These are phyloP conservation scores for Neophaeococcomyces mojaviensis DNA, from an alignment of 2,329 filamentous ascomycete species.

Conservation along the genomic window DNA sequence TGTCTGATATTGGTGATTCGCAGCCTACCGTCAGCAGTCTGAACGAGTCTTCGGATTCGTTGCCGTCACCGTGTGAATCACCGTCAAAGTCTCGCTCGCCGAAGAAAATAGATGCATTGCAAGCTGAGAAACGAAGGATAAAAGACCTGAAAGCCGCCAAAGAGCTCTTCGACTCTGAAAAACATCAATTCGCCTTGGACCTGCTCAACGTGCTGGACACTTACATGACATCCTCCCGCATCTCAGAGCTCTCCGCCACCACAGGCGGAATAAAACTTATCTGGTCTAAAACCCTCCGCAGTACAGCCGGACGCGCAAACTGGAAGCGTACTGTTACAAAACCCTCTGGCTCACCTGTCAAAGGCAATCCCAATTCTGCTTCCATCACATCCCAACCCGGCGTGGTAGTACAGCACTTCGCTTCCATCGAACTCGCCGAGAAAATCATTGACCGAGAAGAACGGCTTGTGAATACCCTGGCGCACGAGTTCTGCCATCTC, in stretches of 20 bases:
- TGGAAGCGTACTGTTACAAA: constrained; percentile 57
- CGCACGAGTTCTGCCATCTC: constrained; percentile 93
- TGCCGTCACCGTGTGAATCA: constrained; percentile 19
- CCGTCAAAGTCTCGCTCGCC: constrained; percentile 21
- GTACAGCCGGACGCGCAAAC: constrained; percentile 59
- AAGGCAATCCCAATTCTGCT: constrained; percentile 16
- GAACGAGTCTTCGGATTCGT: constrained; percentile 30
- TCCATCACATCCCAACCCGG: constrained; percentile 11
- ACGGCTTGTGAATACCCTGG: constrained; percentile 79
- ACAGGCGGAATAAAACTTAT: constrained; percentile 53
- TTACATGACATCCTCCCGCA: constrained; percentile 42
- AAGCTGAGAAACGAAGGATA: constrained; percentile 18
- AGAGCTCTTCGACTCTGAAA: constrained; percentile 48
- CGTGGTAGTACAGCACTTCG: constrained; percentile 48
- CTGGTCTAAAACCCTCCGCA: constrained; percentile 57
- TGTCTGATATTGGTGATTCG: constrained; percentile 14
- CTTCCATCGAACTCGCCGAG: constrained; percentile 77
- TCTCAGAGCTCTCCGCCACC: constrained; percentile 40
- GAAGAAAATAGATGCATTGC: constrained; percentile 20
- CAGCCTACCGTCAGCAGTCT: constrained; percentile 31
- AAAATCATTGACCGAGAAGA: constrained; percentile 76
- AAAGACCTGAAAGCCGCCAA: constrained; percentile 30
- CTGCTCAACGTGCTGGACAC: constrained; percentile 53
- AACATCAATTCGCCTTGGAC: constrained; percentile 44
- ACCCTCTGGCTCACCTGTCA: constrained; percentile 20